phyloP scores from a whole-genome alignment of 805 yeast genomes.

The Ogataea allantospora region DNA sequence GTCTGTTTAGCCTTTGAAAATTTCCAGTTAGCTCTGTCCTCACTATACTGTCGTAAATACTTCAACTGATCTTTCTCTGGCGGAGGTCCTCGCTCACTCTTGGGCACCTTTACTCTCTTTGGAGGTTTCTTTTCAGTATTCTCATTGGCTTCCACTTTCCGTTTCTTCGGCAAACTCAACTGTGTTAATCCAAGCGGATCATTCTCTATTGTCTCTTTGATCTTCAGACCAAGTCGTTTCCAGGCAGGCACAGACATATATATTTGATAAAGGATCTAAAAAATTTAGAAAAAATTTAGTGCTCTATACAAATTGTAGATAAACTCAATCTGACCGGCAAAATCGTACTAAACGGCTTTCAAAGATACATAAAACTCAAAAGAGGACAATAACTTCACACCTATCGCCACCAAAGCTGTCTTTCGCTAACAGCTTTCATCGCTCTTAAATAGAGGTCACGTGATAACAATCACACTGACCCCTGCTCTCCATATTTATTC shows the following conservation, averaged over 20 bases:
- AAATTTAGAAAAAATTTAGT: constrained; percentile 1
- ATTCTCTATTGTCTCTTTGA: constrained; percentile 43
- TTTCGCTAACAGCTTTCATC: too few species aligned
- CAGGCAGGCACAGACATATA: constrained; percentile 67
- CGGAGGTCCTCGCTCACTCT: constrained; percentile 63
- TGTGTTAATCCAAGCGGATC: constrained; percentile 49
- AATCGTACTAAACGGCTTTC: too few species aligned
- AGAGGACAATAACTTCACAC: not conserved
- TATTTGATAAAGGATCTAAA: constrained; percentile 3
- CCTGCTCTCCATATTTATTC: not conserved
- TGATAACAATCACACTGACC: not conserved
- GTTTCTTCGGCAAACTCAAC: constrained; percentile 38
- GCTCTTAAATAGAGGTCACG: not conserved
- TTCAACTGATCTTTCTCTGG: constrained; percentile 75
- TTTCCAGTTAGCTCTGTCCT: constrained; percentile 68
- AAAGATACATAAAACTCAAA: not conserved
- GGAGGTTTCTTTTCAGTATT: constrained; percentile 54
- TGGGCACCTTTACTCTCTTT: constrained; percentile 68
- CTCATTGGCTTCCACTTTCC: constrained; percentile 24
- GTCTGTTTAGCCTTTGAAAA: constrained; percentile 85
- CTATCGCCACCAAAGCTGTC: too few species aligned
- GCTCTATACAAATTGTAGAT: too few species aligned
- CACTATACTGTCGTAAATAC: constrained; percentile 57
- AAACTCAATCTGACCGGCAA: too few species aligned
- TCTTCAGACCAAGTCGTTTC: constrained; percentile 73